Base-by-base conservation (phyloP, 371 early-diverging fungal genomes). In the Rhizomucor pusillus region DNA sequence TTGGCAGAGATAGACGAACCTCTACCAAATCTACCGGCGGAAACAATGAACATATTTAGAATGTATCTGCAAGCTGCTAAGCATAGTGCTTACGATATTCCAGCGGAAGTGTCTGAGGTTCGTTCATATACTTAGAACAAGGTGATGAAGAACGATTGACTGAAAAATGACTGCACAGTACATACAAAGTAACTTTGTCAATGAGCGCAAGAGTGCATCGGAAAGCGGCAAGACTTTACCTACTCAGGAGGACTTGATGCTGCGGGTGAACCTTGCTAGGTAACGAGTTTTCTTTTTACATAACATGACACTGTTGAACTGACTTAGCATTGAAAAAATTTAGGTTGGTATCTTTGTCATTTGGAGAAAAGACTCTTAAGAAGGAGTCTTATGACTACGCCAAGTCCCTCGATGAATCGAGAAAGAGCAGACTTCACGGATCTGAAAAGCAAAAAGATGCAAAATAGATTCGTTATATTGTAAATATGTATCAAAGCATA, bases 71-170 rank as follows among this genome's bases (percentile, higher is more conserved):
- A 81, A 50, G 51, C 66, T 1, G 61, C 70, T 9, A 75, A 76
- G 53, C 60, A 68, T 46, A 44, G 53, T 12, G 71, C 69, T 6
- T 82, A 80, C 57, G 71, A 62, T 20, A 76, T 86, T 44, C 64
- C 81, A 25, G 79, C 81, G 41, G 50, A 67, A 11, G 70, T 83
- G 39, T 80, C 84, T 10, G 72, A 82, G 70, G 82, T 80, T 71
- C 53, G 51, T 44, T 7, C 3, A n/a, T n/a, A n/a, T n/a, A n/a
- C 23, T 36, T 9, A 22, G 18, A 36, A 1, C n/a, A 34, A n/a
- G 14, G 11, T 3, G 29, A 29, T 33, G 40, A 22, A 10, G 2
- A 29, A 18, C 14, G 0, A 34, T 5, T 24, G 23, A 34, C 1
- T 35, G 18, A 24, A 46, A 23, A 40, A 53, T 18, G 19, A 39